Conservation (phyloP, 306 rosid genomes). For the Sophora flavescens region DNA sequence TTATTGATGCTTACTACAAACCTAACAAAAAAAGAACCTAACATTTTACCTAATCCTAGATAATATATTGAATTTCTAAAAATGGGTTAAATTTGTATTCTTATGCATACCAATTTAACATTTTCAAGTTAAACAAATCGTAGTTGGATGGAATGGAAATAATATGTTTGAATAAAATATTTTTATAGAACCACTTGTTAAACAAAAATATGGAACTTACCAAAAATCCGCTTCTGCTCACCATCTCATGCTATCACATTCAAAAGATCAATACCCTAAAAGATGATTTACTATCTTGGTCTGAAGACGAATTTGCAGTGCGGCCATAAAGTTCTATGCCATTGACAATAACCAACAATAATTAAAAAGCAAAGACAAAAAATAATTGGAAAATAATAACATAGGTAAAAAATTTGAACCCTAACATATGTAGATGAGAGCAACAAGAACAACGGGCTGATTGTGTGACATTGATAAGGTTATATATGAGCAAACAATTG, state of each 20-base stretch:
- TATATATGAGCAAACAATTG: too few species aligned
- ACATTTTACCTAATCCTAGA: not conserved
- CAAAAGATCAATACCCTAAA: slow-evolving; percentile 68
- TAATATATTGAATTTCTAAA: not conserved
- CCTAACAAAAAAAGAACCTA: not conserved
- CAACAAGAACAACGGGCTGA: too few species aligned
- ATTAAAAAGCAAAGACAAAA: too few species aligned
- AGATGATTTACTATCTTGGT: too few species aligned
- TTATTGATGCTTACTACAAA: not conserved
- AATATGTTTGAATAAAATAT: not conserved
- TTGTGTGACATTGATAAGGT: too few species aligned
- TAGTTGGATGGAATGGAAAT: not conserved
- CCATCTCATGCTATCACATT: slow-evolving; percentile 97
- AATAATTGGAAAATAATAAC: too few species aligned
- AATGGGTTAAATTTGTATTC: not conserved
- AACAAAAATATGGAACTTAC: slow-evolving; percentile 53
- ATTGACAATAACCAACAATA: too few species aligned
- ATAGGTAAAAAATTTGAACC: too few species aligned
- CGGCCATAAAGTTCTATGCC: too few species aligned
- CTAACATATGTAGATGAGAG: too few species aligned
- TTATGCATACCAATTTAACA: slow-evolving; percentile 1
- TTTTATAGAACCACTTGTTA: not conserved
- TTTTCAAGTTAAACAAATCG: slow-evolving; percentile 1
- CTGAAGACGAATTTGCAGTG: too few species aligned
- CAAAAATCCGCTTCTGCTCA: slow-evolving; percentile 65